Percentiles rank a stretch among this genome's conserved stretches.
Conservation (phyloP, 2,329 filamentous ascomycete genomes). For the Sclerotinia minor region DNA sequence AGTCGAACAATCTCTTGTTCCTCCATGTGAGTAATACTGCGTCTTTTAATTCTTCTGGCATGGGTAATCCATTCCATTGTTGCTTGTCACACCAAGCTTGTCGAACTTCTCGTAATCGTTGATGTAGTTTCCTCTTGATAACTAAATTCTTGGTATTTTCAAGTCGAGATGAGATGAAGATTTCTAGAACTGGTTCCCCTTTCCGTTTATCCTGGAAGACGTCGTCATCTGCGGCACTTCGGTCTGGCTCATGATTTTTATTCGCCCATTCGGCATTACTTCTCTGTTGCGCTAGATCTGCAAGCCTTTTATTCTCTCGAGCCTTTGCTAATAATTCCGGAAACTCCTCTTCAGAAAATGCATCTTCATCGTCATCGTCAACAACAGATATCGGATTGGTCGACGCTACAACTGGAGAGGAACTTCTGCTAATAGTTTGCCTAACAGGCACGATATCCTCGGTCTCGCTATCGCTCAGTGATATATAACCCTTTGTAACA, state of each 20-base stretch:
- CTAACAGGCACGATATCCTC: slow-evolving; percentile 23
- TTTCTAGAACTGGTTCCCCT: slow-evolving; percentile 48
- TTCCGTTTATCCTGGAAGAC: slow-evolving; percentile 26
- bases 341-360: slow-evolving; percentile 38
- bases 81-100: slow-evolving; percentile 69
- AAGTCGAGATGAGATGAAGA: slow-evolving; percentile 70
- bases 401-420: slow-evolving; percentile 4
- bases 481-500: slow-evolving; percentile 31
- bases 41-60: slow-evolving; percentile 47
- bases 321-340: slow-evolving; percentile 39
- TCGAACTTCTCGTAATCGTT: slow-evolving; percentile 66
- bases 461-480: slow-evolving; percentile 35
- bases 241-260: slow-evolving; percentile 26
- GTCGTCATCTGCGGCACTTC: slow-evolving; percentile 22
- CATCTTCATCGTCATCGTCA: slow-evolving; percentile 35
- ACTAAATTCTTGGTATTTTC: slow-evolving; percentile 59
- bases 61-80: slow-evolving; percentile 45
- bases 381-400: not conserved
- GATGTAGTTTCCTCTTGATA: slow-evolving; percentile 65
- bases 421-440: not conserved
- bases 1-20: slow-evolving; percentile 68
- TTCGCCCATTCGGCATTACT: slow-evolving; percentile 24
- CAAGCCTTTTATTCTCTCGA: slow-evolving; percentile 35
- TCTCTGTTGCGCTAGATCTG: slow-evolving; percentile 27
- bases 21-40: slow-evolving; percentile 79